These are phyloP conservation scores for Penicillium sp. DNA, from an alignment of 2,329 filamentous ascomycete genomes.

Conservation along the genomic window DNA sequence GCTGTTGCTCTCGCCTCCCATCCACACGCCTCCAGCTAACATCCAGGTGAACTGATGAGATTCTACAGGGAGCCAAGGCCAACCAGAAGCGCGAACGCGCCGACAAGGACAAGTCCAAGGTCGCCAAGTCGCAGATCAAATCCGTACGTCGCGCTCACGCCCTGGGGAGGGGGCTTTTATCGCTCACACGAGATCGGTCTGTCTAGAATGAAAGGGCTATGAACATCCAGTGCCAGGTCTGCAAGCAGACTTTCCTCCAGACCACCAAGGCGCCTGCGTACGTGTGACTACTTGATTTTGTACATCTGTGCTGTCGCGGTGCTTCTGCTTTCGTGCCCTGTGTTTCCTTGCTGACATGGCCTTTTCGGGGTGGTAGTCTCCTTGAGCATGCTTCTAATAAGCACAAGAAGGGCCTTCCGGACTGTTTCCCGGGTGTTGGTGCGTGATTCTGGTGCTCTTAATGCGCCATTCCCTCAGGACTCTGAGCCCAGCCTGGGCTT, in stretches of 20 bases:
- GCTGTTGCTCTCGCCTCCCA: background rate
- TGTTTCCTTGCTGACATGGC: constrained; percentile 5
- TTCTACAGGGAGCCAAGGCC: constrained; percentile 57
- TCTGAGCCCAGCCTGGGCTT: too few species aligned
- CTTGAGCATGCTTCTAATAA: constrained; percentile 71
- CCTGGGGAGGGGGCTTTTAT: too few species aligned
- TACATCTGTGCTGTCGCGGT: background rate
- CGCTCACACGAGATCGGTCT: constrained; percentile 6
- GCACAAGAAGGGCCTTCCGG: constrained; percentile 67
- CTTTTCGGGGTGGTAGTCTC: constrained; percentile 39
- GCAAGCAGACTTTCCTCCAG: constrained; percentile 76
- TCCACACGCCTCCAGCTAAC: background rate
- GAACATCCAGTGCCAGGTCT: constrained; percentile 72
- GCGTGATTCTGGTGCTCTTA: background rate
- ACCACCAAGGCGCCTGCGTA: constrained; percentile 67
- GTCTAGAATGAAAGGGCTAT: constrained; percentile 67
- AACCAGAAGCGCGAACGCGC: constrained; percentile 71
- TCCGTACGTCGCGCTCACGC: constrained; percentile 49
- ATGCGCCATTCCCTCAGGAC: too few species aligned
- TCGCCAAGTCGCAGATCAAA: constrained; percentile 65
- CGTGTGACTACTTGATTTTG: constrained; percentile 5
- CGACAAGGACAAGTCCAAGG: constrained; percentile 56
- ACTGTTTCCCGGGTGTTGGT: constrained; percentile 62
- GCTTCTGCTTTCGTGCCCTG: background rate
- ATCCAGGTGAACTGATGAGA: constrained; percentile 13